Evolutionary conservation across 768 basidiomycete species (phyloP).

Genomic region (Suillus sp.): DNA sequence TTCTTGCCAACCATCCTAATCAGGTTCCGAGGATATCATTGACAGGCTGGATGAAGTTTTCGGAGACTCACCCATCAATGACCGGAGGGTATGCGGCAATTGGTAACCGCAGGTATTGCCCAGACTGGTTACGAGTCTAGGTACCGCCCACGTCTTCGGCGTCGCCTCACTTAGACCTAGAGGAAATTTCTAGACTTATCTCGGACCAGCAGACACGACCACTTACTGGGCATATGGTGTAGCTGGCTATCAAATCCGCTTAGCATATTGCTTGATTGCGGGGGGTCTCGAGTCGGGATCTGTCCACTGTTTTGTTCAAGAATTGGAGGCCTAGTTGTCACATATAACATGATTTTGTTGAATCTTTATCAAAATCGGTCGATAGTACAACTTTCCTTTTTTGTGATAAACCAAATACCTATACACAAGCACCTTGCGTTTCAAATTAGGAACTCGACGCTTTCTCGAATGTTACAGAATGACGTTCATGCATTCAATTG

Average conservation of each 20-base stretch:
- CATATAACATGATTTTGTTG: too few species aligned
- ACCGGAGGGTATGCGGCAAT: neutral
- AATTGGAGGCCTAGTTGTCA: neutral
- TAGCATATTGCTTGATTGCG: constrained; percentile 38
- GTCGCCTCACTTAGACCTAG: neutral
- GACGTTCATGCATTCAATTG: neutral
- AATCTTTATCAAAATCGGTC: neutral
- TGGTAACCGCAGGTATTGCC: neutral
- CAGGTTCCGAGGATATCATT: neutral
- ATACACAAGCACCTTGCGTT: neutral
- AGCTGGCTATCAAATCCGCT: constrained; percentile 45
- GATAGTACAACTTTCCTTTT: neutral
- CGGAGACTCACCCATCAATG: neutral
- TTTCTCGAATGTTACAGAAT: neutral
- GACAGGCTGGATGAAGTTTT: neutral
- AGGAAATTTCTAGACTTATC: neutral
- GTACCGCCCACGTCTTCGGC: neutral
- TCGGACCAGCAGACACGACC: neutral
- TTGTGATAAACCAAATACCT: neutral
- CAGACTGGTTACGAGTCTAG: too few species aligned
- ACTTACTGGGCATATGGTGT: constrained; percentile 37
- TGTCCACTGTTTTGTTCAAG: constrained; percentile 30
- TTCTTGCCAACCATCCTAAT: neutral
- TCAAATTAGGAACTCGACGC: neutral
- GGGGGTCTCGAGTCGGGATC: constrained; percentile 44